A percentile compares a stretch with the other conserved stretches of the same genome.
phyloP scores from a whole-genome alignment of 306 rosid genomes.

The Urtica urens region DNA sequence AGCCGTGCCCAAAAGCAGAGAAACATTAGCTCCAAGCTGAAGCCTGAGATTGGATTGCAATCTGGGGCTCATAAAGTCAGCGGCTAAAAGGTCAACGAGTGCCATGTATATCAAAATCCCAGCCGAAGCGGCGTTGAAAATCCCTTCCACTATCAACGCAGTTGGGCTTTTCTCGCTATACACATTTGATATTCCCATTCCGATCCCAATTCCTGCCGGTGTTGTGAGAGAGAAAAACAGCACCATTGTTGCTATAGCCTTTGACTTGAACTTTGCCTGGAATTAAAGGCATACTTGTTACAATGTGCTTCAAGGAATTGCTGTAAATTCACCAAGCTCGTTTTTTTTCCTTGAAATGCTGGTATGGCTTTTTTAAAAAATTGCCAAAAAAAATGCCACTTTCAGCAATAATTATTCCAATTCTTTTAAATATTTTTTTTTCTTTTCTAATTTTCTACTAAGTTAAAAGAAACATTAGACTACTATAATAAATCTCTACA shows the following conservation, averaged over 20 bases:
- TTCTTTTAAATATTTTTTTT: no score
- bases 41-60: constrained; percentile 41
- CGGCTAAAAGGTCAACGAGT: constrained; percentile 58
- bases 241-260: constrained; percentile 36
- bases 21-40: constrained; percentile 37
- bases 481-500: no score
- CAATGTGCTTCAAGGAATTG: background rate
- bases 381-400: no score
- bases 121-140: constrained; percentile 52
- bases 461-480: no score
- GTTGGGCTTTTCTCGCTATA: constrained; percentile 36
- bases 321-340: background rate
- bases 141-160: constrained; percentile 41
- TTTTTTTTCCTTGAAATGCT: background rate
- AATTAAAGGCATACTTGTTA: background rate
- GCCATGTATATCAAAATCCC: constrained; percentile 63
- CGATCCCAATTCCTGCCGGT: constrained; percentile 50
- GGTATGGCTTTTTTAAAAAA: background rate
- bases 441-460: no score
- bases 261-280: constrained; percentile 40
- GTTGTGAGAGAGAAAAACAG: constrained; percentile 55
- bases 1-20: constrained; percentile 42
- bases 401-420: no score
- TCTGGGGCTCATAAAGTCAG: constrained; percentile 44
- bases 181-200: constrained; percentile 44